Percentiles rank a stretch among this genome's conserved stretches.
phyloP scores from a whole-genome alignment of 2,329 filamentous ascomycete genomes.

The Xylaria sp. region DNA sequence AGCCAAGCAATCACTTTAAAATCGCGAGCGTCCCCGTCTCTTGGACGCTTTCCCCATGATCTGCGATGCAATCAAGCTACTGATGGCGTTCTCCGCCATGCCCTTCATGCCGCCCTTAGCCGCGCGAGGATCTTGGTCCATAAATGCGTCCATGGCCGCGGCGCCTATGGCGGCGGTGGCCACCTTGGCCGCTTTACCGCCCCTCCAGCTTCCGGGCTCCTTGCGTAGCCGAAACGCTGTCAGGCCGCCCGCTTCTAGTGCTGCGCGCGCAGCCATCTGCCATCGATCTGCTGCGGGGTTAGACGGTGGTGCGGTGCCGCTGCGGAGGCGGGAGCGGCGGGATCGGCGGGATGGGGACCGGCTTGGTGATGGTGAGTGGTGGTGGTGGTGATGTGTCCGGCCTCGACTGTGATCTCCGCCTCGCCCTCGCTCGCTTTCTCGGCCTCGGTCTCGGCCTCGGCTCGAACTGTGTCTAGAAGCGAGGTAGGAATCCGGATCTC shows the following conservation, averaged over 20 bases:
- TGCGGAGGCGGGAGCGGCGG: constrained; percentile 29
- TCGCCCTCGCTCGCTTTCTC: constrained; percentile 21
- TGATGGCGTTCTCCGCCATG: constrained; percentile 49
- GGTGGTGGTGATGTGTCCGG: constrained; percentile 37
- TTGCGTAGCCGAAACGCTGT: constrained; percentile 60
- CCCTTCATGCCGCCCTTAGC: constrained; percentile 45
- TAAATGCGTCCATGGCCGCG: constrained; percentile 60
- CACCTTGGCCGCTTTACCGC: constrained; percentile 61
- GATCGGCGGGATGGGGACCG: constrained; percentile 35
- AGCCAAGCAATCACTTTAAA: neutral
- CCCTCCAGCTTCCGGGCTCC: constrained; percentile 59
- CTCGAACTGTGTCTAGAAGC: constrained; percentile 22
- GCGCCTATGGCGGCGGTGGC: constrained; percentile 62
- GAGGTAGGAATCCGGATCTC: constrained; percentile 33
- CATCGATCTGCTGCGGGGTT: constrained; percentile 42
- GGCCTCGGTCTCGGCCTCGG: constrained; percentile 33
- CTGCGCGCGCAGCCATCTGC: constrained; percentile 57
- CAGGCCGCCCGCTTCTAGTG: constrained; percentile 60
- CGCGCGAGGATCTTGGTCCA: constrained; percentile 50
- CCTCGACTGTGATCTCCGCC: constrained; percentile 40
- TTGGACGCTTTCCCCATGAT: constrained; percentile 45
- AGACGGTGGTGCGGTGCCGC: constrained; percentile 31
- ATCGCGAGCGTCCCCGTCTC: constrained; percentile 16
- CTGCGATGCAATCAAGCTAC: constrained; percentile 48
- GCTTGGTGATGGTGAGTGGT: constrained; percentile 37